Conservation (phyloP, 164 flowering plant genomes). For the Chloranthus sessilifolius region DNA sequence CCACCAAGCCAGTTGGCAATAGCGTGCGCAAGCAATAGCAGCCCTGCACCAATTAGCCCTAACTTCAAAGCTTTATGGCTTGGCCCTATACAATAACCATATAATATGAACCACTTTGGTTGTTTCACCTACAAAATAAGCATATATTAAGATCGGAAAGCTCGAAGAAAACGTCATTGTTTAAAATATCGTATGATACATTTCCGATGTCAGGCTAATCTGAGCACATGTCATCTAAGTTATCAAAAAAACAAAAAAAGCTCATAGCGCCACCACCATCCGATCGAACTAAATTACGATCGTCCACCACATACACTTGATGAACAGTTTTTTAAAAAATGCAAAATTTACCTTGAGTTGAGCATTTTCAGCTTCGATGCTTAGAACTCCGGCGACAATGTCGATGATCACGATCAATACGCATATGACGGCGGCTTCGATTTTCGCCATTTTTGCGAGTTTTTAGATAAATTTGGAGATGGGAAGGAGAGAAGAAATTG, state of each 20-base stretch:
- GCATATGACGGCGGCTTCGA: constrained; percentile 38
- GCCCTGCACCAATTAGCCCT: constrained; percentile 64
- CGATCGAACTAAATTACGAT: no score
- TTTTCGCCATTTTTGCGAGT: constrained; percentile 47
- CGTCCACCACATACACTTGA: no score
- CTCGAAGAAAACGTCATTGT: no score
- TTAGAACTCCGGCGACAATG: constrained; percentile 72
- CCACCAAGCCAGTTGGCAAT: constrained; percentile 70
- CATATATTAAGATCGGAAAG: no score
- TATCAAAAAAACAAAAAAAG: background rate
- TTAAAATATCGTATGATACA: no score
- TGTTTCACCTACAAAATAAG: constrained; percentile 16
- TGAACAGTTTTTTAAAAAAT: no score
- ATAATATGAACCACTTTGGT: constrained; percentile 74
- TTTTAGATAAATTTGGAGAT: background rate
- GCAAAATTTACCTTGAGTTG: constrained; percentile 59
- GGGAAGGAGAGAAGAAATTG: constrained; percentile 3
- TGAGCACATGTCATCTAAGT: no score
- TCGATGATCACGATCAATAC: constrained; percentile 55
- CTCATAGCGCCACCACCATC: no score
- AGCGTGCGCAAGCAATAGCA: constrained; percentile 65
- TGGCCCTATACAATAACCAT: constrained; percentile 73
- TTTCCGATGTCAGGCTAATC: no score
- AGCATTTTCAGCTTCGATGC: constrained; percentile 77
- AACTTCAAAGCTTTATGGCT: constrained; percentile 68